A percentile compares a stretch with the other conserved stretches of the same genome.
Conservation (phyloP, 805 yeast genomes). For the Yarrowia sp. region DNA sequence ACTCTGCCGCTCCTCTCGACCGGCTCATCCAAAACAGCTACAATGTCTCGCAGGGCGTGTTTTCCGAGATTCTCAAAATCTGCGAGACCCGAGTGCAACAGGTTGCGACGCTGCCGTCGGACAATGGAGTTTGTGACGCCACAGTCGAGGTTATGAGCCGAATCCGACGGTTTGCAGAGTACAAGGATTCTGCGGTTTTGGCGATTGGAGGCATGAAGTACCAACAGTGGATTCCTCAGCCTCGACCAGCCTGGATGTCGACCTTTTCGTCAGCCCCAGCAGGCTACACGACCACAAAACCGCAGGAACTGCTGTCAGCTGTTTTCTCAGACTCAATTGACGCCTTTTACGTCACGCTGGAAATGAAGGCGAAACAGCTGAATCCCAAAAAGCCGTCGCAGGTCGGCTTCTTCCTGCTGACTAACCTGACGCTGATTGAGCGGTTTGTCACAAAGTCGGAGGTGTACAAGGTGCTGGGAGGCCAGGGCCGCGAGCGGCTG, state of each 20-base stretch:
- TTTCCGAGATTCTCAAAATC: conserved; percentile 53
- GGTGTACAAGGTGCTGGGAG: conserved; percentile 48
- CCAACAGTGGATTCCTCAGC: conserved; percentile 66
- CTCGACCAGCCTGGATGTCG: conserved; percentile 52
- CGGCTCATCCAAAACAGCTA: not conserved
- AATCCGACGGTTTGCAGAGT: conserved; percentile 62
- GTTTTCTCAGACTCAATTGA: conserved; percentile 78
- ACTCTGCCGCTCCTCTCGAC: not conserved
- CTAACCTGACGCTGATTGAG: conserved; percentile 71
- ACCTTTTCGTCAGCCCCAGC: conserved; percentile 50
- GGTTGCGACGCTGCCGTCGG: conserved; percentile 53
- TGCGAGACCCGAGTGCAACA: conserved; percentile 52
- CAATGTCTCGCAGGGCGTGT: conserved; percentile 39
- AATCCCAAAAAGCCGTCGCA: conserved; percentile 36
- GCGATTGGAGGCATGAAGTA: conserved; percentile 52
- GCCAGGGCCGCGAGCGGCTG: conserved; percentile 58
- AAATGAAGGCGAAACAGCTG: conserved; percentile 50
- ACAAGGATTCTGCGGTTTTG: conserved; percentile 49
- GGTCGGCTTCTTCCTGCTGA: conserved; percentile 67
- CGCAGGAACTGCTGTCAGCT: conserved; percentile 55
- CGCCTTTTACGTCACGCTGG: conserved; percentile 61
- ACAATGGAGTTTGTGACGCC: conserved; percentile 65
- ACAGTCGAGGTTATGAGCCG: conserved; percentile 71
- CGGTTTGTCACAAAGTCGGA: conserved; percentile 54
- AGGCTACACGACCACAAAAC: conserved; percentile 43